Base-by-base conservation (phyloP, 2,329 filamentous ascomycete species). In the Rugonectria rugulosa region DNA sequence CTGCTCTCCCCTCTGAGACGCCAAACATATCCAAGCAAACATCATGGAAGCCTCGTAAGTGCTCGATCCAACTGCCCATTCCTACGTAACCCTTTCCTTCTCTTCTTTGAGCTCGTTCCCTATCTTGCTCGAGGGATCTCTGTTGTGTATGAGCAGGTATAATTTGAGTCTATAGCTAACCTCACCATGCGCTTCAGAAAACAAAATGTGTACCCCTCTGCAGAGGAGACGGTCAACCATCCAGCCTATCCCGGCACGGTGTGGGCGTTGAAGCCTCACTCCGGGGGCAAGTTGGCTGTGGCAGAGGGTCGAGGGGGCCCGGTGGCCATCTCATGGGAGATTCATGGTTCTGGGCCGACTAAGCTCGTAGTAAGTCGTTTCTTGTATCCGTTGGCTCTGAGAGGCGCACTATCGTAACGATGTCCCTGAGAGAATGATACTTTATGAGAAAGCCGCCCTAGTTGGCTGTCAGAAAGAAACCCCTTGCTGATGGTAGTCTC, bases 291-390 rank as follows among this genome's bases (percentile, higher is more conserved):
- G 37, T 68, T 85, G 6, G 74, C 83, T 3, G 90, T 91, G 23
- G 91, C 88, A n/a, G 78, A 82, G 51, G 83, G 77, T 31, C 83
- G 90, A 65, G 89, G 91, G 60, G 91, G 90, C 2, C 91, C 91
- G 17, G 77, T 96, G 62, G 82, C 89, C 40, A 85, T 96, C 47
- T 80, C 85, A 48, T 96, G 90, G 81, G 90, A 95, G 73, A 79
- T 95, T 42, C 91, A 96, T 76, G 91, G 92, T 52, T 76, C 81
- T 58, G 91, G 91, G 4, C 83, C 88, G 42, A 80, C 83, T 61
- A 89, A 90, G 76, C 75, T 95, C 61, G 79, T 92, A 65, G 91
- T 95, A 79, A 61, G 88, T 84, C 11, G 23, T 52, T 37, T 43
- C 45, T 24, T 42, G 24, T 26, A 26, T n/a, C 12, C 9, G 4